phyloP scores from a whole-genome alignment of 2,329 filamentous ascomycete genomes.

The Nothophoma quercina region DNA sequence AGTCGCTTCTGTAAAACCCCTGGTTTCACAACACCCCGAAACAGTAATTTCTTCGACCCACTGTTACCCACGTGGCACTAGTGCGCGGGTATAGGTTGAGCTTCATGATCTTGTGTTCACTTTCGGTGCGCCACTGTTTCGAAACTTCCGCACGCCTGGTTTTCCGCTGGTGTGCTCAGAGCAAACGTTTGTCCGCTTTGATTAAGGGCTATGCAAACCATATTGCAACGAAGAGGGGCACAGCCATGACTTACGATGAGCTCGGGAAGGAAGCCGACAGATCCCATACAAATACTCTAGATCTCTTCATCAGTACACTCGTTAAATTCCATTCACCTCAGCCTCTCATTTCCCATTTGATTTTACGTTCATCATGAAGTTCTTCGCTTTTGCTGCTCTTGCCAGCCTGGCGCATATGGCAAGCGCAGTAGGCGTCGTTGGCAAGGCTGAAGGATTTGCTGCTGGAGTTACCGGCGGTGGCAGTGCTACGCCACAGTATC shows the following conservation, averaged over 20 bases:
- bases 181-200: not conserved
- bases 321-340: not conserved
- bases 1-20: not conserved
- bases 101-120: not conserved
- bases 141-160: not conserved
- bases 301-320: not conserved
- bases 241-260: not conserved
- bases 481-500: constrained; percentile 18
- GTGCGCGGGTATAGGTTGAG: constrained; percentile 7
- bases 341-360: constrained; percentile 1
- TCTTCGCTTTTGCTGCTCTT: constrained; percentile 11
- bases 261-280: not conserved
- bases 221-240: not conserved
- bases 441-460: constrained; percentile 19
- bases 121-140: not conserved
- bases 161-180: not conserved
- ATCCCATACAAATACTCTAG: not conserved
- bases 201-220: constrained; percentile 7
- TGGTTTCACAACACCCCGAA: not conserved
- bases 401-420: constrained; percentile 16
- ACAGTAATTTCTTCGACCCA: constrained; percentile 1
- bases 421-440: constrained; percentile 16
- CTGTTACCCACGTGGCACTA: constrained; percentile 1
- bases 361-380: constrained; percentile 9
- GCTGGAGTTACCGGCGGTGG: constrained; percentile 21